Evolutionary conservation across 2,329 filamentous ascomycete species (phyloP), one percentile per base, ranked within the genome.

Genomic region (Cordyceps farinosa): DNA sequence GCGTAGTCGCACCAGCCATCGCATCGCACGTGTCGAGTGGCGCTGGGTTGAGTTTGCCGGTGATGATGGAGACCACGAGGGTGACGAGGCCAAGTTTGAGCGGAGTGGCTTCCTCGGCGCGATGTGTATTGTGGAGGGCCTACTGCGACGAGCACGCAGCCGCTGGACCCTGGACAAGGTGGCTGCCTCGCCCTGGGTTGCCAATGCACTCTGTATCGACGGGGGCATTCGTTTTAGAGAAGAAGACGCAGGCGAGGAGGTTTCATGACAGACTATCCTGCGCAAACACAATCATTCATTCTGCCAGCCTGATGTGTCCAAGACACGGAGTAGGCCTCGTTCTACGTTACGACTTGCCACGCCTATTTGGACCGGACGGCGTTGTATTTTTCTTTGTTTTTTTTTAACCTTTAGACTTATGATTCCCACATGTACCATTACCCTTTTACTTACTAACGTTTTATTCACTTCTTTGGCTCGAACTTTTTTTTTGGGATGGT

Each of bases 11-110:
- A 94, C 91, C 0, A 94, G 90, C 59, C 95, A 99, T 73, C 88
- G 93, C n/a, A 98, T 99, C 65, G 95, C 95, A 2, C 84, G 95
- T 42, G 91, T 93, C 57, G 95, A 99, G 73, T 99, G 95, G 95
- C 87, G 90, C 54, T 99, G 95, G 95, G 87, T 92, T 65, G 87
- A 90, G 65, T 97, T 90, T 72, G 92, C 88, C 1, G 89, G 92
- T 63, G 87, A 89, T 11, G 90, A 96, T 62, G 92, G 92, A 42
- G 92, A 97, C 61, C 95, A 96, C 82, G 92, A 97, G 55, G 82
- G 82, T 3, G 81, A 85, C 67, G 77, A 79, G 66, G 80, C 74
- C 68, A 87, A 84, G 66, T 87, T 88, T 67, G 84, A 84, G 63
- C 86, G 84, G 6, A 80, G 79, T 56, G 89, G 84, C 1, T 83